A percentile compares a stretch with the other conserved stretches of the same genome.
phyloP scores from a whole-genome alignment of 352 stramenopile species.

The Blastocystis sp. region DNA sequence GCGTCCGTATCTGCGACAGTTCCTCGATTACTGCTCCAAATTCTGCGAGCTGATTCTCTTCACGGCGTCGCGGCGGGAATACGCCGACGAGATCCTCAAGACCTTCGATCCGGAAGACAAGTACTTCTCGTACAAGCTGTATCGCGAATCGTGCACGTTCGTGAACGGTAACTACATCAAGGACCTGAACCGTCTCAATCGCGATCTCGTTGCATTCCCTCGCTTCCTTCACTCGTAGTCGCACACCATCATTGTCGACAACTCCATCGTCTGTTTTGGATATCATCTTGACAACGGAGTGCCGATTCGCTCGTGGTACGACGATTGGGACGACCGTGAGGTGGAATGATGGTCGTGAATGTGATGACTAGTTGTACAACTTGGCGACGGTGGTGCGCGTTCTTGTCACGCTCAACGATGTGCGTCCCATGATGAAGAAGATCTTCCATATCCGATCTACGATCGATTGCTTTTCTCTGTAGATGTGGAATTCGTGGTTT shows the following conservation, averaged over 20 bases:
- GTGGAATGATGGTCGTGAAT: not conserved
- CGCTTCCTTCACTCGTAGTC: not conserved
- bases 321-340: slow-evolving; percentile 46
- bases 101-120: slow-evolving; percentile 20
- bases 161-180: slow-evolving; percentile 32
- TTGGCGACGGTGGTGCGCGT: not conserved
- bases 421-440: slow-evolving; percentile 4
- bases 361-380: slow-evolving; percentile 29
- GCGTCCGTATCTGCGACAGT: slow-evolving; percentile 4
- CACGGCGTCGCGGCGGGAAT: slow-evolving; percentile 35
- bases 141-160: slow-evolving; percentile 17
- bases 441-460: slow-evolving; percentile 8
- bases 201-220: not conserved
- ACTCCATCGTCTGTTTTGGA: slow-evolving; percentile 52
- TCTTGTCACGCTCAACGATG: slow-evolving; percentile 7
- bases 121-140: slow-evolving; percentile 20
- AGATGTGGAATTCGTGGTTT: no score
- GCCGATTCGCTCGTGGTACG: slow-evolving; percentile 44
- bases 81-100: slow-evolving; percentile 38
- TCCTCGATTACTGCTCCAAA: slow-evolving; percentile 29
- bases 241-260: slow-evolving; percentile 46
- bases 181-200: slow-evolving; percentile 39
- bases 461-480: slow-evolving; percentile 28
- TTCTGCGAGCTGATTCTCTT: slow-evolving; percentile 58
- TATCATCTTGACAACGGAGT: slow-evolving; percentile 42